Conservation (phyloP, 179 eudicot genomes). For the Amaranthus tricolor region DNA sequence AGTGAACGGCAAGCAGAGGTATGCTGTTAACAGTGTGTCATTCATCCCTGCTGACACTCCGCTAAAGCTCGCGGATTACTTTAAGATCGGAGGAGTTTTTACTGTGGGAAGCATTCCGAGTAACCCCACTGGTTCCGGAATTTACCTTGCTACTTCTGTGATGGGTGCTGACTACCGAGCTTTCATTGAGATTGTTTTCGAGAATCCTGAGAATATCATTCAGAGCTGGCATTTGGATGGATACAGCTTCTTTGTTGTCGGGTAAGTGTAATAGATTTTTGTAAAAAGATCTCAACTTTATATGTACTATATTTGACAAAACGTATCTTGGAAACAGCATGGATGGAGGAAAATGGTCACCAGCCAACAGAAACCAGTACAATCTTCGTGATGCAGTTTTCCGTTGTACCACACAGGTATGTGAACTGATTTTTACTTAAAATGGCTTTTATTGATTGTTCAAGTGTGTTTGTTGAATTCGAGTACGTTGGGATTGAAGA, state of each 20-base stretch:
- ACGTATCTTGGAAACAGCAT: slow-evolving; percentile 48
- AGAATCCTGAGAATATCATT: slow-evolving; percentile 61
- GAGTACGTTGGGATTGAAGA: too few relatives aligned
- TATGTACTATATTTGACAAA: too few relatives aligned
- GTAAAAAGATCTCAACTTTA: too few relatives aligned
- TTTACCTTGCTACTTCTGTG: slow-evolving; percentile 71
- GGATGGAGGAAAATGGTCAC: slow-evolving; percentile 90
- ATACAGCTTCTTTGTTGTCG: slow-evolving; percentile 85
- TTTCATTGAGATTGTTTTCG: slow-evolving; percentile 74
- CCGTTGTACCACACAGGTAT: slow-evolving; percentile 85
- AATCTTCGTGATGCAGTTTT: slow-evolving; percentile 89
- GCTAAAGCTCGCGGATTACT: slow-evolving; percentile 79
- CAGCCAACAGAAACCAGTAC: slow-evolving; percentile 64
- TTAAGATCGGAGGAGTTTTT: slow-evolving; percentile 79
- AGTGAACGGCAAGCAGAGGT: slow-evolving; percentile 74
- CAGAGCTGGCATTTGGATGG: slow-evolving; percentile 90
- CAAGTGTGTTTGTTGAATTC: too few relatives aligned
- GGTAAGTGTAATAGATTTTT: slow-evolving; percentile 32
- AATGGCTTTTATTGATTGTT: too few relatives aligned
- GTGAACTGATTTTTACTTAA: not conserved
- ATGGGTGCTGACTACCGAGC: slow-evolving; percentile 64
- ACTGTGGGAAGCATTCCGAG: slow-evolving; percentile 62
- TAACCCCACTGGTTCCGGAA: slow-evolving; percentile 57
- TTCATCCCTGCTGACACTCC: slow-evolving; percentile 83
- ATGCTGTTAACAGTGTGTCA: slow-evolving; percentile 91